Evolutionary conservation across 164 flowering plant genomes (phyloP), one percentile per base, ranked within the genome.

Genomic region (Annona cherimola): DNA sequence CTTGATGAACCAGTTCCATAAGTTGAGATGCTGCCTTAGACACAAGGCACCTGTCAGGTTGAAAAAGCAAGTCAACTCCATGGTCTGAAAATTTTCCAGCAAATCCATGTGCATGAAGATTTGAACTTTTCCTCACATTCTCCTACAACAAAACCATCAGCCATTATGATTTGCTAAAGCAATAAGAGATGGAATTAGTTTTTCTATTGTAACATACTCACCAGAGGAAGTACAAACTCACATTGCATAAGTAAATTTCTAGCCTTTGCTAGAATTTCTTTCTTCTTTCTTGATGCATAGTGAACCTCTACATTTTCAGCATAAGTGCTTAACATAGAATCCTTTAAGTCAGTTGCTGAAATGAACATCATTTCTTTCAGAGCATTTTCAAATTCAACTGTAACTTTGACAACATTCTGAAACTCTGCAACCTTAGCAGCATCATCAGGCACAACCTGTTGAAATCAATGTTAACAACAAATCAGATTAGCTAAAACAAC

Each of bases 251-350:
- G 89, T 72, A 87, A 66, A 70, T 86, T 82, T 84, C 99, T 86
- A 59, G 98, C 91, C 69, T 85, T 86, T 42, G 90, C 90, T 79
- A 95, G 74, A 67, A 90, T 89, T 79, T 95, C 98, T 44, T 66
- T 88, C 82, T 84, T 93, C 80, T 90, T 95, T 82, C 87, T 86
- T 65, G 84, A 76, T 61, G 97, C 99, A 89, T 93, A 95, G 81
- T 91, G 98, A 79, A 90, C 89, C 84, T 93, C 98, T 68, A 93
- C 90, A 86, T 91, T 90, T 77, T 90, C 87, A 70, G 92, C 87
- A 82, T 84, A 95, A 69, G 77, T 80, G 73, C 89, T 91, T 77
- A 95, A 71, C 63, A 83, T 85, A 45, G 84, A 79, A 73, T 88
- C 97, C 70, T 82, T 82, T 63, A 63, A 72, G 83, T 91, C 94